Conservation (phyloP, 768 basidiomycete genomes). For the Tylopilus sp. region DNA sequence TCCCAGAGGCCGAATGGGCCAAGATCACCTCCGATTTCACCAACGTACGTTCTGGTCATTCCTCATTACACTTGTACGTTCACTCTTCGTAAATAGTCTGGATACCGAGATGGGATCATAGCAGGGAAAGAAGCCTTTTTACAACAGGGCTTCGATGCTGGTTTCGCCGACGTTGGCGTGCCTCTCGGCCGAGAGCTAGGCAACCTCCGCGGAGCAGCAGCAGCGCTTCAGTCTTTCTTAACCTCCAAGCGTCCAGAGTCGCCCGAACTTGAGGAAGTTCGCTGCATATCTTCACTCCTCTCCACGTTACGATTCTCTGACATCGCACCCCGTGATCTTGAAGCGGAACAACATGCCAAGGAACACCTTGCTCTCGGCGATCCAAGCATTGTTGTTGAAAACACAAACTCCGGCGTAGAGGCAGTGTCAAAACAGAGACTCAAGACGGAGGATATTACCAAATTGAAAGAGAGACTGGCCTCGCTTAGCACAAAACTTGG, state of each 20-base stretch:
- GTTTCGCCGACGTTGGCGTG: conserved; percentile 69
- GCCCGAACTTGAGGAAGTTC: conserved; percentile 38
- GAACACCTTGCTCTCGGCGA: conserved; percentile 50
- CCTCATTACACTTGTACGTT: not conserved
- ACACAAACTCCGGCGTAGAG: conserved; percentile 36
- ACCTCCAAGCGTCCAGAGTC: conserved; percentile 24
- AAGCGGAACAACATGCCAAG: conserved; percentile 74
- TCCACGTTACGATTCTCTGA: conserved; percentile 63
- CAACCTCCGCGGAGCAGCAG: conserved; percentile 64
- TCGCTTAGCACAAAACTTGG: conserved; percentile 32
- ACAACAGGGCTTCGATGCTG: conserved; percentile 88
- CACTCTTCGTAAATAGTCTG: conserved; percentile 51
- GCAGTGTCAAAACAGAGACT: conserved; percentile 22
- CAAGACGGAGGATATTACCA: conserved; percentile 39
- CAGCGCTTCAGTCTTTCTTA: conserved; percentile 61
- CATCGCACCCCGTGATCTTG: conserved; percentile 69
- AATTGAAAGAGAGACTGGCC: conserved; percentile 37
- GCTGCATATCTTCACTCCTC: conserved; percentile 55
- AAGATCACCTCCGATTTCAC: conserved; percentile 68
- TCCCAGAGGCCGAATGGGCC: conserved; percentile 59
- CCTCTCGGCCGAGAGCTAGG: conserved; percentile 80
- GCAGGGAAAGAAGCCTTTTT: conserved; percentile 85
- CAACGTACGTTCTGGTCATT: conserved; percentile 44
- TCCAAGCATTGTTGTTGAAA: conserved; percentile 32
- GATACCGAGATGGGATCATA: conserved; percentile 95